Base-by-base conservation (phyloP, 352 stramenopile genomes). In the Thraustochytrium sp. region DNA sequence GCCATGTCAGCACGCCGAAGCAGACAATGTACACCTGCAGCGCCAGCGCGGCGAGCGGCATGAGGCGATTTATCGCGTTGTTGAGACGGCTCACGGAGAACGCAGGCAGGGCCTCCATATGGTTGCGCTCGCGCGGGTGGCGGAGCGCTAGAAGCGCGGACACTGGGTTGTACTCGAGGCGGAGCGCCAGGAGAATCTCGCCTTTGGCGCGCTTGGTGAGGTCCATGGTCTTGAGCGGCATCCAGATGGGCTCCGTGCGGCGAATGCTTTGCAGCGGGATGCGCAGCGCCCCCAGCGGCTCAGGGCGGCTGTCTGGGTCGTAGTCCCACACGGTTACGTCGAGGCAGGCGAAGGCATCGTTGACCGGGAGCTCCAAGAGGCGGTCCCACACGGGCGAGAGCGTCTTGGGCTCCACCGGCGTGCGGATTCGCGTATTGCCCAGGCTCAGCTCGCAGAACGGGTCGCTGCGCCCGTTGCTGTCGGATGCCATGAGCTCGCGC, bases 261-360 rank as follows among this genome's bases (percentile, higher is more conserved):
- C 49, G 40, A 18, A 85, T 77, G 18, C 48, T 72, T 21, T 29
- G 51, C 44, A 82, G 65, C 8, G 75, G 64, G 3, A 85, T 42
- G 2, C 13, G 11, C 13, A 42, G 3, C n/a, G 77, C 59, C 34
- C 80, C 80, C 3, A 85, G 64, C 21, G 61, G 76, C 31, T 85
- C 80, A 34, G 68, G 68, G 18, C 38, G 48, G 49, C 44, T 31
- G 26, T 72, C 59, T 1, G 59, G 59, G 49, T 85, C 80, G 0
- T 82, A 29, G 40, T 85, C 80, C 36, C 54, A 75, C 36, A 85
- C 80, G 21, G 38, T 18, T 3, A 85, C 21, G 34, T 85, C 80
- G 37, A 82, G 23, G 37, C 63, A 59, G n/a, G 49, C 29, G 38
- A 59, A 77, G 36, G 38, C 21, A 26, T 53, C 48, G 29, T 75